Base-by-base conservation (phyloP, 2,329 filamentous ascomycete genomes). In the Fusarium neocosmosporiellum region DNA sequence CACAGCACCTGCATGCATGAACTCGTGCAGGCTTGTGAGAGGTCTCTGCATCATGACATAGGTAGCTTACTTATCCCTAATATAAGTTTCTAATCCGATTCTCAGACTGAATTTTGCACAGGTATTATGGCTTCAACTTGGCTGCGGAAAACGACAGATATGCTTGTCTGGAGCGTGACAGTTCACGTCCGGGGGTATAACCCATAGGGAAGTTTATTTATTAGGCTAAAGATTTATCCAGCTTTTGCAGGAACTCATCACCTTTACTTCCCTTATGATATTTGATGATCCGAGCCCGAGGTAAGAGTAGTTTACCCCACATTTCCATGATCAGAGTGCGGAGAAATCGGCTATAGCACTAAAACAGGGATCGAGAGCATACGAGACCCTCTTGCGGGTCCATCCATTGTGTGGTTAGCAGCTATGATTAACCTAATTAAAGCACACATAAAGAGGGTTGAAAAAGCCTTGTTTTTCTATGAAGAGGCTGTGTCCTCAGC, bases 141-240 rank as follows among this genome's bases (percentile, higher is more conserved):
- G 16, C 41, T 9, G 1, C 1, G 4, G 39, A 43, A 43, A 9
- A 43, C 7, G 13, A 20, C 41, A 43, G 2, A 16, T 3, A 43
- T 13, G 2, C 4, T 43, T 9, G 0, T 43, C 41, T 16, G 20
- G 1, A 43, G 7, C 13, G 0, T 20, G 7, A 22, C 13, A 1
- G 39, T 10, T 7, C 13, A 16, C 6, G 2, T 16, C 24, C 13
- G 41, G 41, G 2, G 39, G 13, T 46, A 27, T 46, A 4, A 16
- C 2, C 1, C 14, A n/a, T n/a, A 27, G 22, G 41, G 22, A 27
- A 2, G 14, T 27, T 27, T 11, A 27, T 27, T 43, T 22, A 43
- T 22, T 11, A 46, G 41, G 41, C 41, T 46, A 46, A 46, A 24
- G 41, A 9, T 46, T 46, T 46, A 46, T 46, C 41, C 41, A 27